Percentiles rank a stretch among this genome's conserved stretches.
phyloP scores from a whole-genome alignment of 805 yeast species.

The Isabelozyma rhagii region DNA sequence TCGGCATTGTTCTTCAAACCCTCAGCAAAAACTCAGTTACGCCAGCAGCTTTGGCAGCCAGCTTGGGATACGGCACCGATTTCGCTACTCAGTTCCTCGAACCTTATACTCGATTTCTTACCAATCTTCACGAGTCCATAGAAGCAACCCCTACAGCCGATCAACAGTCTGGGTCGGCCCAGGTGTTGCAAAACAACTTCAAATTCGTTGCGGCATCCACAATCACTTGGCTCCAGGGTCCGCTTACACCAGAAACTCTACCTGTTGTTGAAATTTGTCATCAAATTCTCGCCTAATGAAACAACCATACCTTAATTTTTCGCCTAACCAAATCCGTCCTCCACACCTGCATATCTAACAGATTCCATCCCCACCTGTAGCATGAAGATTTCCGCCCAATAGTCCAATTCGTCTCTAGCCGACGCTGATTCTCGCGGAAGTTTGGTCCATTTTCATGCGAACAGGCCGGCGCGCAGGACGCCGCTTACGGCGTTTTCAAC shows the following conservation, averaged over 20 bases:
- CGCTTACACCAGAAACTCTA: background rate
- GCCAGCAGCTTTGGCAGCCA: background rate
- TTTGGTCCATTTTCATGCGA: no score
- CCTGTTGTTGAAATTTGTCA: background rate
- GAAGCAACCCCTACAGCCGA: background rate
- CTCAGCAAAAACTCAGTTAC: background rate
- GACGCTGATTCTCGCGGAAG: no score
- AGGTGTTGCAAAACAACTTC: slow-evolving; percentile 24
- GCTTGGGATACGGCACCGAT: background rate
- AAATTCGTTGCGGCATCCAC: slow-evolving; percentile 27
- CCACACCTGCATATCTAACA: no score
- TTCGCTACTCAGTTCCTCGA: background rate
- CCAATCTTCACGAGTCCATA: background rate
- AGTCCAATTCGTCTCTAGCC: no score
- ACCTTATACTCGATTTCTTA: background rate
- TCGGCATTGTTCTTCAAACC: slow-evolving; percentile 1
- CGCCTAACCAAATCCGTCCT: no score
- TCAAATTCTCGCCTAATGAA: background rate
- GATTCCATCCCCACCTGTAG: no score
- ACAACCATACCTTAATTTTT: no score
- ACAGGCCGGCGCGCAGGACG: background rate
- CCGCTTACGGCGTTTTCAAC: background rate
- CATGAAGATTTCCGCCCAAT: no score
- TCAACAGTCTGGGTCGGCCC: background rate
- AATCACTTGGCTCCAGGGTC: slow-evolving; percentile 1